Evolutionary conservation across 176 grass and related monocot genomes (phyloP), one percentile per base, ranked within the genome.

Genomic region (Lolium multiflorum): DNA sequence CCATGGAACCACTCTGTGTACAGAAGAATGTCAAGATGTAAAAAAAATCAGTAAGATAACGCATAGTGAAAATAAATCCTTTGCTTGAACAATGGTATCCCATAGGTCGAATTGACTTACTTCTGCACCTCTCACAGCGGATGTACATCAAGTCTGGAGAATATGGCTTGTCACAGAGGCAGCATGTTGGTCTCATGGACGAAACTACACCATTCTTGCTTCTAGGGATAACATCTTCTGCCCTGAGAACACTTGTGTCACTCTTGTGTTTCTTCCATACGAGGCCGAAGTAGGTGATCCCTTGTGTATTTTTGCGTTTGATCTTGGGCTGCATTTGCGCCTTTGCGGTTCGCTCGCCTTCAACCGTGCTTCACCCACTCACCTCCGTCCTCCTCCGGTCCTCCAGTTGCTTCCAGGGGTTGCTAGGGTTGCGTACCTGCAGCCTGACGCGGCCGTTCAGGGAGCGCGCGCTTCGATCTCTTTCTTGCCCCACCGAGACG

Each of bases 1-100:
- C 74, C 88, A 92, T 95, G 93, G 54, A 90, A 87, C 93, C 93
- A 95, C 72, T 80, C 93, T 92, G 83, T 66, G 74, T 56, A 49
- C 18, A 74, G 11, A 24, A 68, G 20, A 84, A 54, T 60, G 63
- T 58, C 31, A 78, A 64, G 49, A 80, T 13, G 28, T 77, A 24
- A 37, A 71, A 71, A 37, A 41, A 52, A 28, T 84, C 48, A 24
- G 41, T 25, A 77, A 11, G 47, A 24, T 57, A 54, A 77, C 18
- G 21, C 59, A 67, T 12, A 54, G 61, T 11, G 20, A 39, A 58
- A 47, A 28, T 28, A 28, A 48, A 9, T 76, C 39, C 25, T 69
- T 74, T 60, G 47, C 56, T 83, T 14, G 48, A 71, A 52, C 70
- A 85, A 20, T 62, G 57, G 57, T 1, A 4, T 69, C 11, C 39